Conservation (phyloP, 768 basidiomycete genomes). For the Psilocybe subaeruginosa region DNA sequence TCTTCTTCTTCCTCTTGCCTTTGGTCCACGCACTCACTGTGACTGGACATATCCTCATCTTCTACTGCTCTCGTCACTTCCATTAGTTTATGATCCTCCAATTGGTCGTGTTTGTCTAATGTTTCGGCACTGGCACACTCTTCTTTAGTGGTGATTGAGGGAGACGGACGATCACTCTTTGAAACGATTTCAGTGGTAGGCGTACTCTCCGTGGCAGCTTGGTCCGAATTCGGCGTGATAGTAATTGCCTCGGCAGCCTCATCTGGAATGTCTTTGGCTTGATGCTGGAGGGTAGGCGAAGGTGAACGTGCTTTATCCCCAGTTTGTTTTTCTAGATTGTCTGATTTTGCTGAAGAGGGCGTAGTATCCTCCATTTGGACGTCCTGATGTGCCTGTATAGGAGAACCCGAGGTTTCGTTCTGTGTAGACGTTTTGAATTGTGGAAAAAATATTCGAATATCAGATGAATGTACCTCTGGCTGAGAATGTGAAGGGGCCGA, state of each 20-base stretch:
- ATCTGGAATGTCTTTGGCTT: not conserved
- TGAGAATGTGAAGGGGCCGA: conserved; percentile 24
- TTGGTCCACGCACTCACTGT: not conserved
- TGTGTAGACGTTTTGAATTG: not conserved
- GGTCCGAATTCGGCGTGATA: not conserved
- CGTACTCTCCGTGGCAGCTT: not conserved
- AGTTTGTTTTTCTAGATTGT: not conserved
- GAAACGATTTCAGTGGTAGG: not conserved
- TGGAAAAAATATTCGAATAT: not conserved
- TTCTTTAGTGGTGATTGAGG: not conserved
- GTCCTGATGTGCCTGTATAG: not conserved
- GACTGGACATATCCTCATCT: conserved; percentile 26
- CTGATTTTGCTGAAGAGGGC: not conserved
- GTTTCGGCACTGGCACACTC: not conserved
- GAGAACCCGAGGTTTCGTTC: not conserved
- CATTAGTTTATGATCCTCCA: conserved; percentile 1
- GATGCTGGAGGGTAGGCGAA: not conserved
- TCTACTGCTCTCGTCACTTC: conserved; percentile 3
- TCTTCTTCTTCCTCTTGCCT: conserved; percentile 21
- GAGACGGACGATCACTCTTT: not conserved
- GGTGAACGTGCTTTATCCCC: not conserved
- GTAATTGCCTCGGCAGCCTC: not conserved
- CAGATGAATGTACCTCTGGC: conserved; percentile 18
- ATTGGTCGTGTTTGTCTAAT: not conserved
- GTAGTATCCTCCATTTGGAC: not conserved